phyloP scores from a whole-genome alignment of 257 asterid species.

The Echites panduratus region DNA sequence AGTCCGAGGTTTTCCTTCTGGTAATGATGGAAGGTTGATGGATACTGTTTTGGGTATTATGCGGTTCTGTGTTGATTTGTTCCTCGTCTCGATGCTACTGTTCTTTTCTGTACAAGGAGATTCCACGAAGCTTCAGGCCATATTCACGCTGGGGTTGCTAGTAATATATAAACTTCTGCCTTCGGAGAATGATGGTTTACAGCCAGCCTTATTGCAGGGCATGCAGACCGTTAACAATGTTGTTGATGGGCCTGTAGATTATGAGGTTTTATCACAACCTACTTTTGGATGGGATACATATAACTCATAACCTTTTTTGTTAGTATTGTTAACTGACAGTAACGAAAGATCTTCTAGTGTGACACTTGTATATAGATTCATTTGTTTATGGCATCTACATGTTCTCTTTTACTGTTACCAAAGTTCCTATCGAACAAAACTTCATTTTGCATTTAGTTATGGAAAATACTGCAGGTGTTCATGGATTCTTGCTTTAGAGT shows the following conservation, averaged over 20 bases:
- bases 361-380: conserved; percentile 19
- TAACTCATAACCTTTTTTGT: conserved; percentile 28
- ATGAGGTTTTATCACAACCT: conserved; percentile 82
- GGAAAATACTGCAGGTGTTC: not conserved
- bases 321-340: not conserved
- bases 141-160: conserved; percentile 73
- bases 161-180: conserved; percentile 84
- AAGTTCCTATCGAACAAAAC: not conserved
- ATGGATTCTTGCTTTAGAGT: not conserved
- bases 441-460: not conserved
- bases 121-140: conserved; percentile 87
- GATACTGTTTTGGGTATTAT: conserved; percentile 76
- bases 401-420: not conserved
- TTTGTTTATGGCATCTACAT: conserved; percentile 9
- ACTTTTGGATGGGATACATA: conserved; percentile 92
- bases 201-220: conserved; percentile 70
- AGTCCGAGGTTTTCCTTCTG: conserved; percentile 95
- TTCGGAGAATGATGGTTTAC: conserved; percentile 40
- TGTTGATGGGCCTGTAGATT: conserved; percentile 63
- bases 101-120: conserved; percentile 84
- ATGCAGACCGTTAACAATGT: conserved; percentile 67
- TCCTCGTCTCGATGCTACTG: conserved; percentile 68
- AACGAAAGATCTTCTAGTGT: not conserved
- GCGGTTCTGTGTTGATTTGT: conserved; percentile 79
- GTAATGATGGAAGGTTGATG: conserved; percentile 94